phyloP scores from a whole-genome alignment of 495 filamentous ascomycete genomes.

The Chlorociboria aeruginascens region DNA sequence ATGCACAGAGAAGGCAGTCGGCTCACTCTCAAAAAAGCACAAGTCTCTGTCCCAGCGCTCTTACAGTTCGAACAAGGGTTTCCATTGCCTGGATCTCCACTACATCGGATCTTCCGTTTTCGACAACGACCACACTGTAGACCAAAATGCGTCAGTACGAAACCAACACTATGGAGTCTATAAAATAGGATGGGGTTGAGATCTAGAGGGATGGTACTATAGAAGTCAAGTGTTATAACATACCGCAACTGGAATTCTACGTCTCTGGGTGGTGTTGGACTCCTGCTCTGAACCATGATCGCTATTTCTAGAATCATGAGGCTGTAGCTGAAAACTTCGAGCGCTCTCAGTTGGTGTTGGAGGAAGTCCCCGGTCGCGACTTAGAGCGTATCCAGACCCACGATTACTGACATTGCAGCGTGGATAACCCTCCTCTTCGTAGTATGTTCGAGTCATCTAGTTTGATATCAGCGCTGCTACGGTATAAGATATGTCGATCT shows the following conservation, averaged over 20 bases:
- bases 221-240: constrained; percentile 19
- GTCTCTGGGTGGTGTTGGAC: constrained; percentile 20
- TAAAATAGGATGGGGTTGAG: neutral
- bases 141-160: constrained; percentile 10
- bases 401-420: constrained; percentile 6
- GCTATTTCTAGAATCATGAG: constrained; percentile 7
- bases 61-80: constrained; percentile 76
- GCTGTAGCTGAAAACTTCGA: constrained; percentile 1
- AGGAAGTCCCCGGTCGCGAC: constrained; percentile 13
- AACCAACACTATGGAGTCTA: neutral
- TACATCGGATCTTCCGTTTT: constrained; percentile 93
- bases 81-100: constrained; percentile 68
- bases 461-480: neutral
- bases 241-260: constrained; percentile 61
- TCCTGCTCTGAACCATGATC: constrained; percentile 13
- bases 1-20: neutral
- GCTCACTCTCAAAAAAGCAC: constrained; percentile 70
- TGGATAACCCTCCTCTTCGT: constrained; percentile 6
- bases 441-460: constrained; percentile 9
- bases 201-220: neutral
- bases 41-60: constrained; percentile 52
- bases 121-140: constrained; percentile 84
- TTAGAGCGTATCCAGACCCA: constrained; percentile 11
- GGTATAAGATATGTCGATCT: no score
- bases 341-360: constrained; percentile 2